phyloP scores from a whole-genome alignment of 495 filamentous ascomycete species.

The Xylaria acuta region DNA sequence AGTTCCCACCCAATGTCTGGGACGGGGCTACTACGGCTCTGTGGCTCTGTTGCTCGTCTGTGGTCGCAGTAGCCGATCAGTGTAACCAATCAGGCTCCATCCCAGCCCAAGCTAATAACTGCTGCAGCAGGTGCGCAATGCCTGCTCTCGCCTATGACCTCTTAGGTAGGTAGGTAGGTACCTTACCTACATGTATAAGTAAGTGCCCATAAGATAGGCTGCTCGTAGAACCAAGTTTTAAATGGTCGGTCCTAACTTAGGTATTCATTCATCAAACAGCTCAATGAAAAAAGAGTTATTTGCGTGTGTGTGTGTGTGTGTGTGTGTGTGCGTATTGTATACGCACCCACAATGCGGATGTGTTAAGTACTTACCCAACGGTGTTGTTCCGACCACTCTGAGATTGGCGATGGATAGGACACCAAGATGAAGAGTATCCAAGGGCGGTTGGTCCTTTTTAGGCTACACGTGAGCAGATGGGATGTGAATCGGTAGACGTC shows the following conservation, averaged over 20 bases:
- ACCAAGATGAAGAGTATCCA: background rate
- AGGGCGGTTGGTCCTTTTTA: background rate
- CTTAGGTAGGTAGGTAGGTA: background rate
- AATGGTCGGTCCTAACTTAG: too few species aligned
- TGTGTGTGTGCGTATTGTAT: background rate
- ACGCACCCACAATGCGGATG: background rate
- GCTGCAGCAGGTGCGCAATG: too few species aligned
- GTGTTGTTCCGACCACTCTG: background rate
- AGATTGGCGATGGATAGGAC: background rate
- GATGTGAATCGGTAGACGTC: background rate
- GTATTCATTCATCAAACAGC: background rate
- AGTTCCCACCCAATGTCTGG: conserved; percentile 2
- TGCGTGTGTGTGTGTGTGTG: too few species aligned
- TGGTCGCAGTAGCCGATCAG: background rate
- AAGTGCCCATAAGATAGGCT: too few species aligned
- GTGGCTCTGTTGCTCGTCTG: background rate
- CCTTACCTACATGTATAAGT: too few species aligned
- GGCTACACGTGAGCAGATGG: background rate
- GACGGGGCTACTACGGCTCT: background rate
- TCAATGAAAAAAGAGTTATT: background rate
- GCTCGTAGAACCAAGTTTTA: too few species aligned
- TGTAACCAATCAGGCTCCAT: conserved; percentile 3
- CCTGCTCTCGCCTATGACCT: too few species aligned
- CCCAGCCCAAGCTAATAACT: background rate
- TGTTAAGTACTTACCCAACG: background rate